Evolutionary conservation across 768 basidiomycete species (phyloP).

Genomic region (Galerina marginata): DNA sequence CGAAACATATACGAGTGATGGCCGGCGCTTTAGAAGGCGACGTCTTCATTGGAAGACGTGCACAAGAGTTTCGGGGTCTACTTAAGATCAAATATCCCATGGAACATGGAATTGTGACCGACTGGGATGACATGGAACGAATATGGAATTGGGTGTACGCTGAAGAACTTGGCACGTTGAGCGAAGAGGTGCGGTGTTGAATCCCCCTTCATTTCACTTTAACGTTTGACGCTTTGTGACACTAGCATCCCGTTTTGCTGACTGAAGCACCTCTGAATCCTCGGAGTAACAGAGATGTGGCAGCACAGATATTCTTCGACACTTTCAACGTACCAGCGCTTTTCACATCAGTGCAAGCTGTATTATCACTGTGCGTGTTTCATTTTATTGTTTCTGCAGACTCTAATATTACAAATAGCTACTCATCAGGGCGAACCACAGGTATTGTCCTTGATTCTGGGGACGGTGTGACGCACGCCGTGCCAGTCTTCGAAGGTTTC

Average conservation of each 20-base stretch:
- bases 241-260: conserved; percentile 93
- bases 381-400: conserved; percentile 14
- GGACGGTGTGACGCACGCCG: conserved; percentile 98
- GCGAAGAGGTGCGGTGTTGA: conserved; percentile 80
- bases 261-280: conserved; percentile 99
- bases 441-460: conserved; percentile 99
- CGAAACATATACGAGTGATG: conserved; percentile 98
- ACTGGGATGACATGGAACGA: conserved; percentile 99
- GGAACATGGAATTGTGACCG: conserved; percentile 98
- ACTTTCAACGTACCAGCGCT: conserved; percentile 99
- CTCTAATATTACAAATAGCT: conserved; percentile 53
- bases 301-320: conserved; percentile 99
- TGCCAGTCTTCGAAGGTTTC: conserved; percentile 98
- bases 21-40: conserved; percentile 96
- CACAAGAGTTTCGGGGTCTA: conserved; percentile 94
- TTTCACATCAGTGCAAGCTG: conserved; percentile 96
- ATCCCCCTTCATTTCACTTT: conserved; percentile 17
- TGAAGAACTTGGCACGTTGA: conserved; percentile 92
- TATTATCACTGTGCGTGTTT: conserved; percentile 83
- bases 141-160: conserved; percentile 99
- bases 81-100: conserved; percentile 99
- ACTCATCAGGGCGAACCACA: conserved; percentile 97
- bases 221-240: conserved; percentile 23
- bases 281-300: conserved; percentile 92
- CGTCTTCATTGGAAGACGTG: conserved; percentile 92